Percentiles rank a stretch among this genome's conserved stretches.
Conservation (phyloP, 2,329 filamentous ascomycete species). For the Clonostachys chloroleuca region DNA sequence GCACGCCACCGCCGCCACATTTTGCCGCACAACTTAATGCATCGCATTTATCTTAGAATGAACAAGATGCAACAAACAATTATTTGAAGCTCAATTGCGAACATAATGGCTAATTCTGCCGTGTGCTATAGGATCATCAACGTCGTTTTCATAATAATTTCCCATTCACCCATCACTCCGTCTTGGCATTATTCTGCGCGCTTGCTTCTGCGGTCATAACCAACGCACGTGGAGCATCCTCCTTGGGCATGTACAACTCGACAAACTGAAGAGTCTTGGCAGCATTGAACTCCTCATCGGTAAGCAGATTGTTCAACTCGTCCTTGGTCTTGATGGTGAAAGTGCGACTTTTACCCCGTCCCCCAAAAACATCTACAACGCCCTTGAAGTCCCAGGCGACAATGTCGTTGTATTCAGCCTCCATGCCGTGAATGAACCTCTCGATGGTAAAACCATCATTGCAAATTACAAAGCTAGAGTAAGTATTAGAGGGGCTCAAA, state of each 20-base stretch:
- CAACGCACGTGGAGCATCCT: conserved; percentile 70
- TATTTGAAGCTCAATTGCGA: neutral
- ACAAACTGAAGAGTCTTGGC: conserved; percentile 62
- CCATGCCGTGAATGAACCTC: conserved; percentile 80
- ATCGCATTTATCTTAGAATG: too few relatives aligned
- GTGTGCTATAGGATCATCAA: neutral
- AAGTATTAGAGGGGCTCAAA: conserved; percentile 5
- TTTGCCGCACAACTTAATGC: too few relatives aligned
- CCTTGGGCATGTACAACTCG: conserved; percentile 74
- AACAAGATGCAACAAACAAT: neutral
- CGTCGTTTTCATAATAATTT: neutral
- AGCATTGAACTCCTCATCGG: conserved; percentile 58
- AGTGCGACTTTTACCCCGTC: conserved; percentile 48
- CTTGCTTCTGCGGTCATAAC: conserved; percentile 67
- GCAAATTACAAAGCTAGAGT: conserved; percentile 70
- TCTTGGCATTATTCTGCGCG: conserved; percentile 60
- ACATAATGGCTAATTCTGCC: neutral
- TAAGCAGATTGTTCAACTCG: conserved; percentile 62
- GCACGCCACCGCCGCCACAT: too few relatives aligned
- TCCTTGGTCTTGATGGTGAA: conserved; percentile 66
- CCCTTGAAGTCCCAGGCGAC: conserved; percentile 69
- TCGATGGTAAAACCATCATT: conserved; percentile 91
- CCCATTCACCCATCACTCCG: conserved; percentile 10
- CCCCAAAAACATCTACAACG: conserved; percentile 65
- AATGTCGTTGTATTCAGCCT: conserved; percentile 78